These are phyloP conservation scores for Circinella minor DNA, from an alignment of 371 early-diverging fungal genomes.

Conservation along the genomic window DNA sequence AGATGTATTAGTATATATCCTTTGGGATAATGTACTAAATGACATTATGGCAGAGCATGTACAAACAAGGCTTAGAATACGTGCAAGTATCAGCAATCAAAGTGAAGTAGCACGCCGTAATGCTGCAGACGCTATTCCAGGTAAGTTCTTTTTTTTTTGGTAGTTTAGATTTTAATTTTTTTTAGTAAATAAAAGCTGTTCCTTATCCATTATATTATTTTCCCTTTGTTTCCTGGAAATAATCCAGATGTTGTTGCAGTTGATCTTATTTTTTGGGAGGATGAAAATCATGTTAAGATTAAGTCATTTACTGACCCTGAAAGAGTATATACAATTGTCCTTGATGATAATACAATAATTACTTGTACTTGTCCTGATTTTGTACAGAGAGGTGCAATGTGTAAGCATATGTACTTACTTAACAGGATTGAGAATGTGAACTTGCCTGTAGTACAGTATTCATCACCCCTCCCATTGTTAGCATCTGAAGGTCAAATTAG, in stretches of 20 bases:
- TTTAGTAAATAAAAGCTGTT: not conserved
- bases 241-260: not conserved
- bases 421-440: not conserved
- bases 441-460: not conserved
- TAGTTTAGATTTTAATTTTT: not conserved
- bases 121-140: not conserved
- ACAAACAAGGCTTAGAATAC: not conserved
- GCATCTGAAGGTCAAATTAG: too few species aligned
- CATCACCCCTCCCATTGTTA: too few species aligned
- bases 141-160: not conserved
- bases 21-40: conserved; percentile 1
- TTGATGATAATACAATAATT: not conserved
- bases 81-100: not conserved
- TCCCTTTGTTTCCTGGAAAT: not conserved
- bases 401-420: not conserved
- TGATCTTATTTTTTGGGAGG: not conserved
- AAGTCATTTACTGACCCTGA: not conserved
- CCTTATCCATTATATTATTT: not conserved
- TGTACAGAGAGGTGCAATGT: not conserved
- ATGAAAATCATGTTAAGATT: not conserved
- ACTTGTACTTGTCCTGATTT: not conserved
- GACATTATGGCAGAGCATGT: not conserved
- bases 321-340: not conserved
- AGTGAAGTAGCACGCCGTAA: not conserved
- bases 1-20: conserved; percentile 5